Base-by-base conservation (phyloP, 129 eudicot genomes). In the Ambrosia artemisiifolia region DNA sequence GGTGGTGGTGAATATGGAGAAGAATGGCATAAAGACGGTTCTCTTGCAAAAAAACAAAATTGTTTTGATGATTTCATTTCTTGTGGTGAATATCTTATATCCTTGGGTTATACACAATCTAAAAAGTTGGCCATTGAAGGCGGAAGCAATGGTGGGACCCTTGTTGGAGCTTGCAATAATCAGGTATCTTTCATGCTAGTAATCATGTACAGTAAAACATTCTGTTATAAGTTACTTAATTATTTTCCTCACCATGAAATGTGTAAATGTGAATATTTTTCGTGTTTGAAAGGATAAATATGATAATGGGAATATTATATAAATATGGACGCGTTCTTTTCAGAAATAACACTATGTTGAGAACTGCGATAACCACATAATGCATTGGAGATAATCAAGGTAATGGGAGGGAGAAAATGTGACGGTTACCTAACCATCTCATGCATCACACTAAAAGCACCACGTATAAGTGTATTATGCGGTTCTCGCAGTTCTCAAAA, bases 1-100 rank as follows among this genome's bases (percentile, higher is more conserved):
- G 99, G 99, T 34, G 99, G 99, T 59, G 99, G 99, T 13, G 99
- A 95, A 67, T 95, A 95, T 61, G 99, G 99, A 77, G 99, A 95
- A 85, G 99, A 90, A 63, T 90, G 99, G 99, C 97, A 95, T 78
- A 95, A 88, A 81, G 97, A 83, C 36, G 99, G 99, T 47, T 50
- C 93, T 47, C 96, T 95, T 83, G 82, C 86, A 16, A 84, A 82
- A 38, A 95, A 95, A 81, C 97, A 95, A 70, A 95, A 88, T 75
- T 90, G 97, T 72, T 90, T 95, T 78, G 97, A 95, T 78, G 99
- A 95, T 78, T 95, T 95, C 66, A 84, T 90, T 75, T 84, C 96
- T 81, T 80, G 91, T 48, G 91, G 90, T 49, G 88, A 95, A 73
- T 90, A 82, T 83, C 97, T 95, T 71, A 79, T 95, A 53, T 86